Evolutionary conservation across 208 protist genomes (phyloP).

Genomic region (Angomonas desouzai): DNA sequence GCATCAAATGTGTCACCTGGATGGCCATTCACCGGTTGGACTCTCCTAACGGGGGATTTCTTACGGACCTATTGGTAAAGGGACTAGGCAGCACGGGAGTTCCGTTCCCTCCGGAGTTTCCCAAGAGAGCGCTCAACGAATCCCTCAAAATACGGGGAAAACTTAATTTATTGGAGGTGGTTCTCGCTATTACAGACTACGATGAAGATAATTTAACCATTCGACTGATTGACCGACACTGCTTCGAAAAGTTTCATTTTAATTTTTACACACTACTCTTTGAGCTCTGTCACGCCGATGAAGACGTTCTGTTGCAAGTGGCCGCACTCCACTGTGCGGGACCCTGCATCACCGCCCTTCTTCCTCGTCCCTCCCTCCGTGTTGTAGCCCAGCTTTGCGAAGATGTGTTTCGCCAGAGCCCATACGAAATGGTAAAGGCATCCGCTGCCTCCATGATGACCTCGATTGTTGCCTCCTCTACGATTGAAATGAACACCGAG

Average conservation of each 20-base stretch:
- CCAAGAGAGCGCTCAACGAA: neutral
- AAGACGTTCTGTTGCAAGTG: slow-evolving; percentile 51
- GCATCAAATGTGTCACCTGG: slow-evolving; percentile 51
- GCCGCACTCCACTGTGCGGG: slow-evolving; percentile 67
- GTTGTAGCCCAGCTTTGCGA: slow-evolving; percentile 37
- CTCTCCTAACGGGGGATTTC: slow-evolving; percentile 36
- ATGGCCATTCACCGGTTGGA: slow-evolving; percentile 75
- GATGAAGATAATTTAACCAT: slow-evolving; percentile 63
- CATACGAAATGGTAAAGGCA: slow-evolving; percentile 74
- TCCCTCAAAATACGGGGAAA: slow-evolving; percentile 16
- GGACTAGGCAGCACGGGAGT: neutral
- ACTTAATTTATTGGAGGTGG: slow-evolving; percentile 63
- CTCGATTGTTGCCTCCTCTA: slow-evolving; percentile 15
- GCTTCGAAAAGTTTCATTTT: slow-evolving; percentile 3
- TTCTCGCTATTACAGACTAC: slow-evolving; percentile 76
- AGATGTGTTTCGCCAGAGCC: slow-evolving; percentile 71
- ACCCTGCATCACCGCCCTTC: slow-evolving; percentile 31
- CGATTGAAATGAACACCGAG: slow-evolving; percentile 20
- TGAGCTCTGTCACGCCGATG: slow-evolving; percentile 25
- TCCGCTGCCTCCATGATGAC: slow-evolving; percentile 60
- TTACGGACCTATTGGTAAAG: slow-evolving; percentile 19
- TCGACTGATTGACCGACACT: slow-evolving; percentile 59
- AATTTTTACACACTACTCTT: slow-evolving; percentile 44
- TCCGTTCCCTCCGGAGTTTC: neutral
- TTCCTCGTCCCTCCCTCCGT: slow-evolving; percentile 51